phyloP scores from a whole-genome alignment of 495 filamentous ascomycete species.

The Hyaloscypha variabilis region DNA sequence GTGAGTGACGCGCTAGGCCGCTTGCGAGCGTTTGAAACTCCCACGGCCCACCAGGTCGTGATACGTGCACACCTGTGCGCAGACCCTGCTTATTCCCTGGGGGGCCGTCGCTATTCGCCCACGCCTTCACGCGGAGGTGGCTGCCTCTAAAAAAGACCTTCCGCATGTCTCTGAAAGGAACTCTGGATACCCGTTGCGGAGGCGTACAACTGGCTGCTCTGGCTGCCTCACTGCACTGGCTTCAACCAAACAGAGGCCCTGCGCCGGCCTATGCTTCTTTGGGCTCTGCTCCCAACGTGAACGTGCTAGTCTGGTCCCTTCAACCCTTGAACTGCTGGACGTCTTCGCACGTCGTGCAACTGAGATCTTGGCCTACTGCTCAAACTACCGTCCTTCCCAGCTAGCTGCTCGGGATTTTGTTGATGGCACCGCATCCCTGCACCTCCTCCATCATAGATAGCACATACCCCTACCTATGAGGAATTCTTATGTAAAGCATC shows the following conservation, averaged over 20 bases:
- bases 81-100: neutral
- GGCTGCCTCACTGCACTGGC: neutral
- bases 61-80: neutral
- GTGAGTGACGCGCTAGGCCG: neutral
- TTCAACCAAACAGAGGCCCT: constrained; percentile 2
- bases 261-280: neutral
- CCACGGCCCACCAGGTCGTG: neutral
- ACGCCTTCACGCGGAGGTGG: constrained; percentile 10
- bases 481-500: constrained; percentile 32
- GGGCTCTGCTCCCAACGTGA: neutral
- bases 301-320: neutral
- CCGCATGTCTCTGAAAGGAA: constrained; percentile 9
- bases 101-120: neutral
- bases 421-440: constrained; percentile 21
- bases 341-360: constrained; percentile 8
- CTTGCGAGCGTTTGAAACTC: neutral
- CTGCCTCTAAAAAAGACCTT: neutral
- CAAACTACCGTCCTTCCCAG: constrained; percentile 15
- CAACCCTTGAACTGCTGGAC: neutral
- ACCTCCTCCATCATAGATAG: constrained; percentile 24
- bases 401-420: constrained; percentile 24
- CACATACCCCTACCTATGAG: constrained; percentile 19
- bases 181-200: constrained; percentile 12
- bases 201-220: neutral
- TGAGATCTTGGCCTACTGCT: constrained; percentile 14